Percentiles rank a stretch among this genome's conserved stretches.
phyloP scores from a whole-genome alignment of 768 basidiomycete species.

The Postia placenta region DNA sequence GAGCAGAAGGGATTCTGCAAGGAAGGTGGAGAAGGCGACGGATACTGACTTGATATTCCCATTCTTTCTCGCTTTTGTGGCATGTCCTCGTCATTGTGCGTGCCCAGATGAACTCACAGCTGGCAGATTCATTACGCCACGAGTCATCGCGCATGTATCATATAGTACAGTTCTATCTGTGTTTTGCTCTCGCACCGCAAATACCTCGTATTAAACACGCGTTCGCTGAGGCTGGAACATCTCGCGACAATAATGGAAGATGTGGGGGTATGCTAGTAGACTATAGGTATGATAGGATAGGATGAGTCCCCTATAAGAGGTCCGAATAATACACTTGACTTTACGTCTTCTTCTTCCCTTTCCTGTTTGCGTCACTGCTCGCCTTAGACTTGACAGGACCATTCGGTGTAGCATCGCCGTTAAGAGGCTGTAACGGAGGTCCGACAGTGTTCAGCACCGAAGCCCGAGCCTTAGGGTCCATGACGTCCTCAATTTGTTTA shows the following conservation, averaged over 20 bases:
- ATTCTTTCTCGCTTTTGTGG: not conserved
- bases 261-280: no score
- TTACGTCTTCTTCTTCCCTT: slow-evolving; percentile 45
- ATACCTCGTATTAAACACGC: no score
- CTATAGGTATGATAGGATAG: no score
- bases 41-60: slow-evolving; percentile 52
- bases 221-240: no score
- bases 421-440: slow-evolving; percentile 16
- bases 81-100: not conserved
- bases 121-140: slow-evolving; percentile 35
- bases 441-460: not conserved
- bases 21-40: slow-evolving; percentile 95
- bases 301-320: not conserved
- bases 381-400: slow-evolving; percentile 35
- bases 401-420: slow-evolving; percentile 21
- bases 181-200: not conserved
- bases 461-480: slow-evolving; percentile 24
- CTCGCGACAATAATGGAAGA: no score
- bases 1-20: slow-evolving; percentile 87
- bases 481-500: slow-evolving; percentile 68
- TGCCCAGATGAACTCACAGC: slow-evolving; percentile 11
- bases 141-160: slow-evolving; percentile 13
- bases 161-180: slow-evolving; percentile 1
- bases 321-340: slow-evolving; percentile 1
- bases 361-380: slow-evolving; percentile 30